Percentiles rank a stretch among this genome's conserved stretches.
Evolutionary conservation across 495 filamentous ascomycete species (phyloP).

Genomic region (Rostrohypoxylon terebratum): DNA sequence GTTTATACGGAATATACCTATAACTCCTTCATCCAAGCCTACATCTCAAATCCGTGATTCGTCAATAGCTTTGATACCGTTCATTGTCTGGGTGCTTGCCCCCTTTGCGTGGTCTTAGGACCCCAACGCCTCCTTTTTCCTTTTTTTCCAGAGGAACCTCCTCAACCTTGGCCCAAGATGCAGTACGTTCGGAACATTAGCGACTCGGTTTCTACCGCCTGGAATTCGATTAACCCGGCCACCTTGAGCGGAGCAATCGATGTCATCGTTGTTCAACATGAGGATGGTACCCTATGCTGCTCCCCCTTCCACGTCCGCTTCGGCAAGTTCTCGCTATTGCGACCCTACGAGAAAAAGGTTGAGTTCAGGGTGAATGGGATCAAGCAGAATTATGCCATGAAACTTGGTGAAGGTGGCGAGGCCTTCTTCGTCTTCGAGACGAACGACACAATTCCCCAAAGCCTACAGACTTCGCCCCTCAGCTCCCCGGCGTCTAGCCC

Average conservation of each 20-base stretch:
- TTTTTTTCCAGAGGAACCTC: not conserved
- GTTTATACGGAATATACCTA: constrained; percentile 7
- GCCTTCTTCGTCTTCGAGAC: constrained; percentile 99
- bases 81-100: constrained; percentile 13
- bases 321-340: constrained; percentile 95
- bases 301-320: constrained; percentile 99
- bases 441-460: constrained; percentile 84
- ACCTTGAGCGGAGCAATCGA: constrained; percentile 98
- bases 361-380: constrained; percentile 95
- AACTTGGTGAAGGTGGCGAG: constrained; percentile 96
- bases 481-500: constrained; percentile 89
- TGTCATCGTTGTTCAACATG: constrained; percentile 97
- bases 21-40: not conserved
- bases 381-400: constrained; percentile 96
- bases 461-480: constrained; percentile 91
- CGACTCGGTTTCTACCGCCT: constrained; percentile 96
- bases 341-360: constrained; percentile 98
- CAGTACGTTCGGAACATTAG: constrained; percentile 98
- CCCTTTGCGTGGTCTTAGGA: constrained; percentile 32
- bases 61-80: constrained; percentile 8
- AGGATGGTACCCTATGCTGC: constrained; percentile 87
- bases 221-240: constrained; percentile 99
- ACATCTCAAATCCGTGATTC: not conserved
- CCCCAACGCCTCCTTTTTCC: constrained; percentile 7
- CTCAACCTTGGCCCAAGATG: constrained; percentile 64